Evolutionary conservation across 2,329 filamentous ascomycete species (phyloP).

Genomic region (Curvularia spicifera): DNA sequence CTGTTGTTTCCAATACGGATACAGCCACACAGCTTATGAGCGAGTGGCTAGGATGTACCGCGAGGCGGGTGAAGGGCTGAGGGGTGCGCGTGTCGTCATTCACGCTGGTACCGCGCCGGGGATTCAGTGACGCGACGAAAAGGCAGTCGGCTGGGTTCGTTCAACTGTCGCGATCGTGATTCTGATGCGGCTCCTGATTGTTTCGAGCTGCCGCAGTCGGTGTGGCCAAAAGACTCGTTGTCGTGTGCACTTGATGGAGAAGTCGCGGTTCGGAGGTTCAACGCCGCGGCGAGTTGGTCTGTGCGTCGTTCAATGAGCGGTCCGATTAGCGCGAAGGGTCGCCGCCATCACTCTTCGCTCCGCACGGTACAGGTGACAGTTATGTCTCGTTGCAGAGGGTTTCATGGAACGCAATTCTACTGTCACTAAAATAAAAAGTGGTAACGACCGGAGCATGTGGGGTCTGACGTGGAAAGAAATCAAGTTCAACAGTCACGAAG

Average conservation of each 20-base stretch:
- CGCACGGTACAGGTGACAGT: neutral
- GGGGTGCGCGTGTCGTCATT: slow-evolving; percentile 31
- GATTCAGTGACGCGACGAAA: slow-evolving; percentile 1
- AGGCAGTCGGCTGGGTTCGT: neutral
- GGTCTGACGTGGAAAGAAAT: neutral
- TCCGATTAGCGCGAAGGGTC: neutral
- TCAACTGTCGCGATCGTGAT: neutral
- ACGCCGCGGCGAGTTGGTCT: slow-evolving; percentile 16
- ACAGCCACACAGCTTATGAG: slow-evolving; percentile 8
- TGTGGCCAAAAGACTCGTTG: slow-evolving; percentile 25
- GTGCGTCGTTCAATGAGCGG: slow-evolving; percentile 11
- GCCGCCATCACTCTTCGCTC: neutral
- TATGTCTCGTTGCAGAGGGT: too few species aligned
- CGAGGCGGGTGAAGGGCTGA: slow-evolving; percentile 22
- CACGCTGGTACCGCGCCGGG: slow-evolving; percentile 23
- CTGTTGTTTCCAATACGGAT: slow-evolving; percentile 2
- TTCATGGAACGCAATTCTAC: neutral
- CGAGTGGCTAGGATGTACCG: slow-evolving; percentile 24
- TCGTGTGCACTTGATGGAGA: slow-evolving; percentile 30
- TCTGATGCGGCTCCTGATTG: neutral
- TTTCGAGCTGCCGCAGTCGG: slow-evolving; percentile 11
- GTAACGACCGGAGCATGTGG: neutral
- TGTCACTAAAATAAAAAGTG: neutral
- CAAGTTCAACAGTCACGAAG: neutral
- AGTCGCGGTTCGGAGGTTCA: slow-evolving; percentile 14